Percentiles rank a stretch among this genome's conserved stretches.
phyloP scores from a whole-genome alignment of 306 rosid species.

The Vicia villosa region DNA sequence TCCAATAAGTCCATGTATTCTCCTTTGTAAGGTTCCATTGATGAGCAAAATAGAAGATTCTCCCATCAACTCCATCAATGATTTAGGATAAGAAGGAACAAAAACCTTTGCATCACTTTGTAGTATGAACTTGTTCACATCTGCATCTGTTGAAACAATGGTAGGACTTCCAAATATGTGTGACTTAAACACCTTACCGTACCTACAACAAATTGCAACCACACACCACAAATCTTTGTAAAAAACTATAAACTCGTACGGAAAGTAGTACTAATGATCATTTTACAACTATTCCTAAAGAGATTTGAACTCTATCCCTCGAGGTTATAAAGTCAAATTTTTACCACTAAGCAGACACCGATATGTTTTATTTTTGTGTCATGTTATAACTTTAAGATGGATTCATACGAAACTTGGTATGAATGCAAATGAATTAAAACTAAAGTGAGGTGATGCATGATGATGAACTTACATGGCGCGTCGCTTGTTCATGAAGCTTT shows the following conservation, averaged over 20 bases:
- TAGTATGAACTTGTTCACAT: slow-evolving; percentile 76
- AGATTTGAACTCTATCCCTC: not conserved
- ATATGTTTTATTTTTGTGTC: too few species aligned
- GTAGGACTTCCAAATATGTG: slow-evolving; percentile 95
- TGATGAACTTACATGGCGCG: slow-evolving; percentile 59
- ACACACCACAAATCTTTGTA: slow-evolving; percentile 10
- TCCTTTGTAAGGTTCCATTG: slow-evolving; percentile 91
- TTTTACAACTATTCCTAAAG: not conserved
- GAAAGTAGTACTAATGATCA: not conserved
- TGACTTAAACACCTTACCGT: slow-evolving; percentile 95
- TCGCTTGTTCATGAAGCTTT: slow-evolving; percentile 80
- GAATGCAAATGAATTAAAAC: slow-evolving; percentile 3
- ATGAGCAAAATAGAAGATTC: slow-evolving; percentile 90
- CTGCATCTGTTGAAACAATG: slow-evolving; percentile 88
- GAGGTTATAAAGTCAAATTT: not conserved
- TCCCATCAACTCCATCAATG: slow-evolving; percentile 87
- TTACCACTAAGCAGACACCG: not conserved
- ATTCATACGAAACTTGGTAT: not conserved
- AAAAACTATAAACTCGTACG: not conserved
- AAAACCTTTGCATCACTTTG: slow-evolving; percentile 92
- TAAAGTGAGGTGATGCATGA: slow-evolving; percentile 5
- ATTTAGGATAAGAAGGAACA: slow-evolving; percentile 90
- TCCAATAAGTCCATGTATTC: slow-evolving; percentile 93
- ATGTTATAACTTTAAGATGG: not conserved
- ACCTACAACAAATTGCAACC: slow-evolving; percentile 50